These are phyloP conservation scores for Scleroderma citrinum DNA, from an alignment of 768 basidiomycete species.

Conservation along the genomic window DNA sequence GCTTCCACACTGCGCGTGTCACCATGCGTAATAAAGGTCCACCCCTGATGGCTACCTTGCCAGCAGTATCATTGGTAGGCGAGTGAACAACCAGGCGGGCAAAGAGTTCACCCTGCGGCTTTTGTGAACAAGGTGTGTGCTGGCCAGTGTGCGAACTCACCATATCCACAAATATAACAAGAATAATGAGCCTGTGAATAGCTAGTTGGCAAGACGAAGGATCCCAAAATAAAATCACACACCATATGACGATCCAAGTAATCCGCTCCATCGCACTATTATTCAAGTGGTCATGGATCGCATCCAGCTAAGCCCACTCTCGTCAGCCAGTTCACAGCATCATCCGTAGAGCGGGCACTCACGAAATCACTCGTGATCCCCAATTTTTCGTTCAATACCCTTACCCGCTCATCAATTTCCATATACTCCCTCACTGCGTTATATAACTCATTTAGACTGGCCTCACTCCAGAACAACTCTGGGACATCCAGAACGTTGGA, in stretches of 20 bases:
- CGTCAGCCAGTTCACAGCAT: not conserved
- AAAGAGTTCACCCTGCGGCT: constrained; percentile 67
- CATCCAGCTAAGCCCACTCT: constrained; percentile 57
- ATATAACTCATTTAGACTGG: constrained; percentile 82
- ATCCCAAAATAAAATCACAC: constrained; percentile 37
- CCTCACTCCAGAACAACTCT: constrained; percentile 93
- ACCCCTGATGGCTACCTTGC: not conserved
- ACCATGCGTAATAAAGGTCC: constrained; percentile 31
- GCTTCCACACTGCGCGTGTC: constrained; percentile 32
- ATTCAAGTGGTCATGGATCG: constrained; percentile 91
- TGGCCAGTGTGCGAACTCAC: constrained; percentile 34
- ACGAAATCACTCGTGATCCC: constrained; percentile 87
- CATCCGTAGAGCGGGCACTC: constrained; percentile 27
- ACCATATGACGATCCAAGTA: constrained; percentile 75
- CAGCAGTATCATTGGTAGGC: constrained; percentile 5
- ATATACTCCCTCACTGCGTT: constrained; percentile 93
- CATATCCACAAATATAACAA: constrained; percentile 83
- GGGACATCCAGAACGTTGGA: constrained; percentile 92
- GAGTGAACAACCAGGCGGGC: constrained; percentile 67
- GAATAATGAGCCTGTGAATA: constrained; percentile 70
- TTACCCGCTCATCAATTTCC: constrained; percentile 80
- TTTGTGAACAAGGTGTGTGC: constrained; percentile 16
- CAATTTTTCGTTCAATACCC: constrained; percentile 83
- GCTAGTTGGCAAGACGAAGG: constrained; percentile 30
- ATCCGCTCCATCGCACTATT: constrained; percentile 87